Evolutionary conservation across 2,329 filamentous ascomycete species (phyloP).

Genomic region (Paecilomyces formosus): DNA sequence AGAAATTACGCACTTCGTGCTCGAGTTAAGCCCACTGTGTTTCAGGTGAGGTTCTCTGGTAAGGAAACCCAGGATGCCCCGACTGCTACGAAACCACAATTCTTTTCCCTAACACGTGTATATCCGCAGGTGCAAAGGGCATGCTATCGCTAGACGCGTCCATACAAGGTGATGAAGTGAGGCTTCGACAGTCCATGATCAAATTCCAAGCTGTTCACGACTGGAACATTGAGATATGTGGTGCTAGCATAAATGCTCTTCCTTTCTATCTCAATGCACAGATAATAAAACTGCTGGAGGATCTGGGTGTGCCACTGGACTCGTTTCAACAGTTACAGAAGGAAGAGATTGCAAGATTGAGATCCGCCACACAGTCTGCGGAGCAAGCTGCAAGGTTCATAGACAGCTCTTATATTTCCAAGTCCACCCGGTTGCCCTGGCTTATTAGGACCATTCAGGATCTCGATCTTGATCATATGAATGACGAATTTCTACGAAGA

Average conservation of each 20-base stretch:
- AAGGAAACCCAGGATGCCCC: neutral
- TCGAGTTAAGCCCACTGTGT: constrained; percentile 23
- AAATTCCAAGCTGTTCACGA: constrained; percentile 51
- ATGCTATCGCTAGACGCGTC: constrained; percentile 64
- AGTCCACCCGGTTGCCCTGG: constrained; percentile 51
- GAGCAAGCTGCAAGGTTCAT: constrained; percentile 61
- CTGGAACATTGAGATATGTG: constrained; percentile 29
- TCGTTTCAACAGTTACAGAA: constrained; percentile 62
- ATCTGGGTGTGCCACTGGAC: constrained; percentile 52
- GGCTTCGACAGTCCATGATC: constrained; percentile 66
- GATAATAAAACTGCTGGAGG: constrained; percentile 79
- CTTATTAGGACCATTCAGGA: constrained; percentile 52
- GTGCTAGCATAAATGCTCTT: constrained; percentile 59
- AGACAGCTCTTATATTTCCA: constrained; percentile 53
- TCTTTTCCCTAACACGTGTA: neutral
- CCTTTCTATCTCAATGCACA: constrained; percentile 68
- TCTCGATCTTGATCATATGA: constrained; percentile 57
- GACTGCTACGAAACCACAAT: neutral
- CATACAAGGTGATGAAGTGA: constrained; percentile 51
- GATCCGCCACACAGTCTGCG: constrained; percentile 49
- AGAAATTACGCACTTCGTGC: constrained; percentile 18
- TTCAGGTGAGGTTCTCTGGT: constrained; percentile 68
- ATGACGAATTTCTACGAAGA: constrained; percentile 62
- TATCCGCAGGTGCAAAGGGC: constrained; percentile 53
- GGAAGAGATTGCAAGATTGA: constrained; percentile 53